Evolutionary conservation across 441 rosid genomes (phyloP), one percentile per base, ranked within the genome.

Genomic region (Hura crepitans): DNA sequence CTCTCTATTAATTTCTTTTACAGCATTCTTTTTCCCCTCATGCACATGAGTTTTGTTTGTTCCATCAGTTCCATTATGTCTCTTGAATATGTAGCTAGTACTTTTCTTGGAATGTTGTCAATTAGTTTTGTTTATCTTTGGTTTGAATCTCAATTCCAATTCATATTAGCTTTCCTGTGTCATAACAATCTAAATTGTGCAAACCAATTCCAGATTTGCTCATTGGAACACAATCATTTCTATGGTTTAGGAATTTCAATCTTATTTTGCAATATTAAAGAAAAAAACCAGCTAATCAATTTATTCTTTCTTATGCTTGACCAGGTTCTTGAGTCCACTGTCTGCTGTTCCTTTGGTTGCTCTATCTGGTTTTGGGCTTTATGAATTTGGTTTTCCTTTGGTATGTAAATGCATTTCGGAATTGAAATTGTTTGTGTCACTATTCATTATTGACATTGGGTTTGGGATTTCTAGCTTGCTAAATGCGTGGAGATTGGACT

Each of bases 401-500:
- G 99, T 95, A 72, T 69, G 85, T 68, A 63, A 72, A 47, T 72
- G 49, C 18, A 6, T 56, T 51, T 47, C 46, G 25, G 51, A 8
- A 42, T 53, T 0, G 83, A 85, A 81, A 88, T 85, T 78, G 81
- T 74, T 56, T 33, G 33, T 78, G 54, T 42, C 31, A 53, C 47
- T 15, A 25, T 60, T 64, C 65, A 72, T 68, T 56, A 66, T 39
- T 81, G 65, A 70, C 71, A 23, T 68, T 11, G 66, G 47, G 66
- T 69, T 56, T 72, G 72, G 80, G 46, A 60, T 83, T 42, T 78
- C 30, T 81, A 94, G 98, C 86, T 94, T 72, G 97, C 97, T 61
- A 94, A 88, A 75, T 94, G 98, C 80, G 91, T 92, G 79, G 97
- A 94, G 86, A 89, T 94, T 71, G 97, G 97, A 64, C 87, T 94